These are phyloP conservation scores for Solanum clarkiae DNA, from an alignment of 257 asterid species.

Conservation along the genomic window DNA sequence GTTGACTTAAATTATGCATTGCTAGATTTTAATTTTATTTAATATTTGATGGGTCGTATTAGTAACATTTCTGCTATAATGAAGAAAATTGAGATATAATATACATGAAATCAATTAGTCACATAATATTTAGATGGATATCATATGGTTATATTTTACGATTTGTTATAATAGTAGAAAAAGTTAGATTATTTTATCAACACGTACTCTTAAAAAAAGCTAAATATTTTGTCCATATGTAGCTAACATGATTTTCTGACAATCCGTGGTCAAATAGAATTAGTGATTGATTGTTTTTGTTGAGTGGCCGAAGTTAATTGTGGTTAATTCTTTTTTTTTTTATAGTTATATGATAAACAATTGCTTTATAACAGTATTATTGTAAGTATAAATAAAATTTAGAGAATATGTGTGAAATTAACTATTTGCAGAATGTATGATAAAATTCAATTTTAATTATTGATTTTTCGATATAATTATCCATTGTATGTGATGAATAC, in stretches of 20 bases:
- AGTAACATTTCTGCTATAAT: background rate
- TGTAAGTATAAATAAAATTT: background rate
- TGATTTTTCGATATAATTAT: background rate
- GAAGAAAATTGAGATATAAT: too few relatives aligned
- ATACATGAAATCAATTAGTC: background rate
- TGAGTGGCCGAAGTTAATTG: background rate
- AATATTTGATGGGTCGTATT: too few relatives aligned
- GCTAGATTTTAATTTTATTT: too few relatives aligned
- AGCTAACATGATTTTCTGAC: background rate
- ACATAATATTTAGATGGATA: background rate
- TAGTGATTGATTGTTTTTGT: rapidly evolving
- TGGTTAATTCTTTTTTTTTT: background rate
- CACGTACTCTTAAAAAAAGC: too few relatives aligned
- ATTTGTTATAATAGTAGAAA: background rate
- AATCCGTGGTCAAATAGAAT: too few relatives aligned
- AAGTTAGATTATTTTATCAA: too few relatives aligned
- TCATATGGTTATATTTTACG: background rate
- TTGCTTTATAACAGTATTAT: background rate
- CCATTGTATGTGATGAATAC: background rate
- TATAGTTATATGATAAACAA: background rate
- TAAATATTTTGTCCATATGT: too few relatives aligned
- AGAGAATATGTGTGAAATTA: background rate
- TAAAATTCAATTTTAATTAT: background rate
- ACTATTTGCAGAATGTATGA: background rate
- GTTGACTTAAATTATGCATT: too few relatives aligned